Base-by-base conservation (phyloP, 805 yeast genomes). In the Barnettozyma botsteinii region DNA sequence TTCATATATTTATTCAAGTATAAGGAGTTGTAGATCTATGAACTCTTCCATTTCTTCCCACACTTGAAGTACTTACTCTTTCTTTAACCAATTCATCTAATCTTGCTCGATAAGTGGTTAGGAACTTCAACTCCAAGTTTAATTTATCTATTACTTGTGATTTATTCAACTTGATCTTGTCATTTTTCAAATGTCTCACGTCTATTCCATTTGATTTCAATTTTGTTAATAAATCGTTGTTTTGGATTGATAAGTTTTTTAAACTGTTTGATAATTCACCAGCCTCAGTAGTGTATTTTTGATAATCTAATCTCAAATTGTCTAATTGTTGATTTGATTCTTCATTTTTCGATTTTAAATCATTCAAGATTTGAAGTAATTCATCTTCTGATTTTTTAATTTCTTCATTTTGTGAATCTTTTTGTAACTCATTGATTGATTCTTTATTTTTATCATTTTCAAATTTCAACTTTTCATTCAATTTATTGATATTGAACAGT, bases 281-380 rank as follows among this genome's bases (percentile, higher is more conserved):
- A 4, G 79, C 79, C n/a, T 46, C 38, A 1, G 75, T 61, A 0
- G 80, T 73, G 7, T 52, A 52, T 5, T 43, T 35, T 52, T 75
- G 81, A 47, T 76, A 76, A n/a, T 56, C 40, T 2, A 44, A 29
- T 42, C 81, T 55, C 22, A 70, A 47, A 1, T 23, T 20, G 13
- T 36, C 41, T 23, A 46, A 13, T 17, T 31, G 26, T 5, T 17
- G 2, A 5, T 40, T 35, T 1, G 17, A 7, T 5, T 37, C 41
- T 21, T 63, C 65, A 35, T 62, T 68, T 21, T 42, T 35, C 2
- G 31, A 20, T 14, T 54, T 36, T 22, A 56, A 40, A 1, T n/a
- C 35, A 33, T 38, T 67, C 64, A 50, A 73, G 72, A 49, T 73
- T 14, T 19, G 18, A 12, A 14, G 20, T 13, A 41, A 23, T 12